Percentiles rank a stretch among this genome's conserved stretches.
phyloP scores from a whole-genome alignment of 208 protist genomes.

The Leishmania arabica region DNA sequence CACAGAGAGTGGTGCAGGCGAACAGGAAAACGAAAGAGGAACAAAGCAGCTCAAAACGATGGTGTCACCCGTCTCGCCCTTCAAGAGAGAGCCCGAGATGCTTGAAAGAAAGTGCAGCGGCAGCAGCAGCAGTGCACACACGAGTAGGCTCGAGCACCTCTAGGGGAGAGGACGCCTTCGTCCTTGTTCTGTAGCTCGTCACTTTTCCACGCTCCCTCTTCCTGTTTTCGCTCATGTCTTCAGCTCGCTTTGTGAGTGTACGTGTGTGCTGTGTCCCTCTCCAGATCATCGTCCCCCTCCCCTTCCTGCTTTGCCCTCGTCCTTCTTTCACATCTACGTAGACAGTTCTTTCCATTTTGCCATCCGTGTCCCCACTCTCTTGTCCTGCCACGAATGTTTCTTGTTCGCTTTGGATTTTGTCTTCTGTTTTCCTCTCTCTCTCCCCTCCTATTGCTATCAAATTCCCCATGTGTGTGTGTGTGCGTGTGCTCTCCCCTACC shows the following conservation, averaged over 20 bases:
- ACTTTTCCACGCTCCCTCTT: neutral
- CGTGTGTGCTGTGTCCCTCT: neutral
- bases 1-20: neutral
- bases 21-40: neutral
- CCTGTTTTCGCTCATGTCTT: neutral
- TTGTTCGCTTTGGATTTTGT: neutral
- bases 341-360: neutral
- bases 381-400: neutral
- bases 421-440: neutral
- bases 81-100: neutral
- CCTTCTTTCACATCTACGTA: neutral
- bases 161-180: neutral
- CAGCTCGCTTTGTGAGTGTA: neutral
- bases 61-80: neutral
- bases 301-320: neutral
- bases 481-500: neutral
- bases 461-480: neutral
- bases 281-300: neutral
- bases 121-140: neutral
- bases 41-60: neutral
- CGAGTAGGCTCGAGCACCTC: neutral
- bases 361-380: neutral
- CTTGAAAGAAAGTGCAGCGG: neutral
- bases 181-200: neutral
- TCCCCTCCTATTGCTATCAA: neutral